Conservation (phyloP, 306 rosid species). For the Ormosia semicastrata region DNA sequence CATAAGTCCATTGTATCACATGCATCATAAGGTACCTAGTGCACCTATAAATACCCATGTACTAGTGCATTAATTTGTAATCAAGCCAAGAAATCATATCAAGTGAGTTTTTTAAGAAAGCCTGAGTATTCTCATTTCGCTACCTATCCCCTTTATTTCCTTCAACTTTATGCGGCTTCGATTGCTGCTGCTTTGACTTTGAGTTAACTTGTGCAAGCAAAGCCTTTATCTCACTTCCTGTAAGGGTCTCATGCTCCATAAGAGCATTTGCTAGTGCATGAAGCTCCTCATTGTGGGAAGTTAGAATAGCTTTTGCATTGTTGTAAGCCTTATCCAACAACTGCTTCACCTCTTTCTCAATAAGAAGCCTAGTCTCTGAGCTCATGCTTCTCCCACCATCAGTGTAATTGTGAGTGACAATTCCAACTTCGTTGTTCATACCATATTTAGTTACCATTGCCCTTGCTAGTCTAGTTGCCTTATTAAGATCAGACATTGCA, state of each 20-base stretch:
- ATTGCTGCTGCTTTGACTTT: constrained; percentile 41
- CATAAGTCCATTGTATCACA: too few species aligned
- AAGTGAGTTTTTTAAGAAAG: too few species aligned
- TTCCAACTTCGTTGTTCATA: constrained; percentile 84
- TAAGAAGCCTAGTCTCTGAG: constrained; percentile 85
- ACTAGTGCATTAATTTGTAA: too few species aligned
- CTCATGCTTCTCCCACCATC: constrained; percentile 89
- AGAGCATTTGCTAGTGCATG: constrained; percentile 82
- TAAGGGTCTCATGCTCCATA: constrained; percentile 73
- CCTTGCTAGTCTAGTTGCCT: constrained; percentile 71
- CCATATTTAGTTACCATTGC: constrained; percentile 87
- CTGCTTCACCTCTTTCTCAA: constrained; percentile 75
- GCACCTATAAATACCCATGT: too few species aligned
- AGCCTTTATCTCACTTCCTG: constrained; percentile 67
- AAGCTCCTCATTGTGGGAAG: constrained; percentile 69
- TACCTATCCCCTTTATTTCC: neutral
- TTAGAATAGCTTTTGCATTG: constrained; percentile 84
- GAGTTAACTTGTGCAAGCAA: constrained; percentile 59
- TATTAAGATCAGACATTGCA: constrained; percentile 63
- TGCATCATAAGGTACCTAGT: too few species aligned
- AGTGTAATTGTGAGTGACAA: constrained; percentile 66
- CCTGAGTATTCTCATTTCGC: neutral
- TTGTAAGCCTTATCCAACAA: constrained; percentile 68
- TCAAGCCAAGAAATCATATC: too few species aligned
- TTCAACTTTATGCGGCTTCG: constrained; percentile 36